Evolutionary conservation across 345 rosid species (phyloP).

Genomic region (Gossypioides kirkii): DNA sequence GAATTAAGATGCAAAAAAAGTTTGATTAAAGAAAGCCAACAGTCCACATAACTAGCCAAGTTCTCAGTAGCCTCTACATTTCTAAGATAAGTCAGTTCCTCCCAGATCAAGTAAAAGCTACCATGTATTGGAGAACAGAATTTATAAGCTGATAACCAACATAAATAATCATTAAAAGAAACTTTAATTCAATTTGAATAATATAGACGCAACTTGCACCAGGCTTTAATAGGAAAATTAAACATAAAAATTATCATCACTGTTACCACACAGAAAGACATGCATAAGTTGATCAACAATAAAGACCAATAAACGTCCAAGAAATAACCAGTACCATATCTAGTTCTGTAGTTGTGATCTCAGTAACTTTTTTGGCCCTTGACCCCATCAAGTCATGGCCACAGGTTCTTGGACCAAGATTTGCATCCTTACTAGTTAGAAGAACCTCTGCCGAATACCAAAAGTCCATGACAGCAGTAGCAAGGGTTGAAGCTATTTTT

Average conservation of each 20-base stretch:
- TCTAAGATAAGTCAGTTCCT: neutral
- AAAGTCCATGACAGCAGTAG: conserved; percentile 80
- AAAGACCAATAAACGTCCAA: conserved; percentile 15
- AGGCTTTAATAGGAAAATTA: conserved; percentile 9
- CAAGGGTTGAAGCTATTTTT: conserved; percentile 58
- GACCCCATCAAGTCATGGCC: conserved; percentile 23
- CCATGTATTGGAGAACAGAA: neutral
- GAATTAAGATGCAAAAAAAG: neutral
- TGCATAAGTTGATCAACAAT: neutral
- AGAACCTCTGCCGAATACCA: conserved; percentile 69
- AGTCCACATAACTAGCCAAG: neutral
- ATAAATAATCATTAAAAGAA: neutral
- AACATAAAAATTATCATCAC: conserved; percentile 12
- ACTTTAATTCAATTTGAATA: neutral
- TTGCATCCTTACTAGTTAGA: conserved; percentile 33
- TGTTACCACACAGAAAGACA: neutral
- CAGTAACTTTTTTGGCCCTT: conserved; percentile 25
- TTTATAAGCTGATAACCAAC: neutral
- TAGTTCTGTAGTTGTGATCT: conserved; percentile 30
- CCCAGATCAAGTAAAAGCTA: neutral
- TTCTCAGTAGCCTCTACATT: neutral
- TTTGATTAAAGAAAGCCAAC: neutral
- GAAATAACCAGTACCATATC: conserved; percentile 30
- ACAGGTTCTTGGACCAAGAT: conserved; percentile 21
- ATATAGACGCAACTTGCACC: neutral